Base-by-base conservation (phyloP, 768 basidiomycete genomes). In the Panellus pusillus region DNA sequence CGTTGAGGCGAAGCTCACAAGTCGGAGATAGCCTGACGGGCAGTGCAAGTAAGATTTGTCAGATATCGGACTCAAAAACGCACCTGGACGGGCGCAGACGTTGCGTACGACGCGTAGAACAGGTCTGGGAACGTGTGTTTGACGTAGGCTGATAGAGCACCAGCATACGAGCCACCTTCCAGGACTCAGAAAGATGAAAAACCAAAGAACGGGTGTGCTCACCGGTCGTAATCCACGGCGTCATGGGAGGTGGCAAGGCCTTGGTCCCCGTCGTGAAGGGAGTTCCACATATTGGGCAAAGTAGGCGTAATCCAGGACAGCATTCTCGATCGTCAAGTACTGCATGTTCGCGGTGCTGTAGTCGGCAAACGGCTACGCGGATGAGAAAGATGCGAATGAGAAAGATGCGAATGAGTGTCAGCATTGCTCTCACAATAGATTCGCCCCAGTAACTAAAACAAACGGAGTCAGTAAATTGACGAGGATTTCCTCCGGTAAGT, bases 271-370 rank as follows among this genome's bases (percentile, higher is more conserved):
- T 74, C 0, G 76, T 74, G 70, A 76, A 75, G 0, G 80, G 14
- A 82, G 68, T 36, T 72, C 52, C 15, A 72, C 81, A 38, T 71
- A 80, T 52, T 74, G 63, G 14, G 79, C 71, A 54, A 82, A 82
- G 63, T 76, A 74, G 12, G 67, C 78, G 14, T 79, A 67, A 61
- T 82, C 80, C 42, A 79, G 72, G 37, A 80, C 74, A 20, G 79
- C 74, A 65, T 82, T 80, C 54, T 78, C 73, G 39, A 82, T 73
- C 1, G 78, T 81, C 58, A 74, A 73, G 24, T 71, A 50, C 51
- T 66, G 62, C 31, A 82, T 66, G 52, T 73, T 53, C 36, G 57
- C 57, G 7, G 57, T 58, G 13, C 57, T 58, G 39, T 58, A 58
- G 32, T 58, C 46, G 13, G 57, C 57, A 15, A 50, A 53, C 12